Evolutionary conservation across 441 rosid genomes (phyloP).

Genomic region (Euphorbia neoarborescens): DNA sequence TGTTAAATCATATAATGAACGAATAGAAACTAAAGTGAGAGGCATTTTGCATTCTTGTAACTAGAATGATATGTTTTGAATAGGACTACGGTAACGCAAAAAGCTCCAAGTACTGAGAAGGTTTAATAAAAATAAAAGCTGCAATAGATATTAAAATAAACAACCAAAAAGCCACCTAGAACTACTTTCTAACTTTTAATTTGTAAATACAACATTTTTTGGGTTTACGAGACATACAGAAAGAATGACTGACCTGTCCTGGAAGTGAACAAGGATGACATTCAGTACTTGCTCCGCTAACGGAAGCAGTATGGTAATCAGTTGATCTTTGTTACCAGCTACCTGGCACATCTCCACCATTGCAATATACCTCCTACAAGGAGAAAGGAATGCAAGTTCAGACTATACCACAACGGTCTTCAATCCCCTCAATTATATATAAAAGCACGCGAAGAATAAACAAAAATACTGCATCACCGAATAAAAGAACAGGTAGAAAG

Average conservation of each 20-base stretch:
- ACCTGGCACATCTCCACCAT: constrained; percentile 93
- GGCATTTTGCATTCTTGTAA: not conserved
- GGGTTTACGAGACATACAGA: too few species aligned
- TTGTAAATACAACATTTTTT: not conserved
- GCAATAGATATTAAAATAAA: not conserved
- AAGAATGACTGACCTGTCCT: constrained; percentile 46
- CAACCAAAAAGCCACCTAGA: not conserved
- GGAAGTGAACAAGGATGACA: constrained; percentile 65
- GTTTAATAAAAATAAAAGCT: not conserved
- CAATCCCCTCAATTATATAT: not conserved
- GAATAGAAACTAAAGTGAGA: not conserved
- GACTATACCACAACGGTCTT: not conserved
- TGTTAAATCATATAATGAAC: not conserved
- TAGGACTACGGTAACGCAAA: not conserved
- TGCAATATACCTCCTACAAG: constrained; percentile 74
- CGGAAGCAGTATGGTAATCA: constrained; percentile 60
- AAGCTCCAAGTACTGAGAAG: not conserved
- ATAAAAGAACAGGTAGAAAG: not conserved
- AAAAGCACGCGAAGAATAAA: not conserved
- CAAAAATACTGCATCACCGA: not conserved
- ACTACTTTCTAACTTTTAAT: not conserved
- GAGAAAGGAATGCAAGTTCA: not conserved
- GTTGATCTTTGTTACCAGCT: constrained; percentile 66
- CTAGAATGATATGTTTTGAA: not conserved
- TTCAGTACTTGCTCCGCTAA: constrained; percentile 72